phyloP scores from a whole-genome alignment of 768 basidiomycete species.

The Harrya chromipes region DNA sequence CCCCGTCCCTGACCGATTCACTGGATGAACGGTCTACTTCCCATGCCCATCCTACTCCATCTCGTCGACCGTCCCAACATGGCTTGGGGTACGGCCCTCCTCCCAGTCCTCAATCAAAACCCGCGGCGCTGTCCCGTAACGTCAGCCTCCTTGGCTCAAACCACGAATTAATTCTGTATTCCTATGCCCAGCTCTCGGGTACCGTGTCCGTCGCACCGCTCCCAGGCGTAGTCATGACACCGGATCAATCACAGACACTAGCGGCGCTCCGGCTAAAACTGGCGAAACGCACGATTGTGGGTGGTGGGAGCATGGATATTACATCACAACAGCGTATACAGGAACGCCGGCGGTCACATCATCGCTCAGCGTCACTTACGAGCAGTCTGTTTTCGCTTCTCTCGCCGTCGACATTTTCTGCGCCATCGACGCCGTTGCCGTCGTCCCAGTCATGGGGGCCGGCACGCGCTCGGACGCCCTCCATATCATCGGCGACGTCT shows the following conservation, averaged over 20 bases:
- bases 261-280: constrained; percentile 48
- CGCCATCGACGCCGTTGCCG: constrained; percentile 20
- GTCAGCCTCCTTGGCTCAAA: constrained; percentile 48
- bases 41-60: constrained; percentile 25
- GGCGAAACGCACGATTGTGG: constrained; percentile 40
- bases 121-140: constrained; percentile 30
- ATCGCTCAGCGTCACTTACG: constrained; percentile 51
- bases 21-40: constrained; percentile 24
- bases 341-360: constrained; percentile 36
- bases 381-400: constrained; percentile 49
- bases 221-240: constrained; percentile 37
- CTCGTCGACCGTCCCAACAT: constrained; percentile 37
- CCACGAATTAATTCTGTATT: constrained; percentile 74
- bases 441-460: constrained; percentile 25
- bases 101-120: constrained; percentile 19
- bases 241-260: constrained; percentile 46
- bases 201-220: constrained; percentile 56
- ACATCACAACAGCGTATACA: constrained; percentile 36
- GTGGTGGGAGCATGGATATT: constrained; percentile 82
- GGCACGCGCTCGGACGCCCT: constrained; percentile 17
- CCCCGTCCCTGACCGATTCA: constrained; percentile 29
- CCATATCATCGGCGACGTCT: constrained; percentile 25
- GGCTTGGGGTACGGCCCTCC: constrained; percentile 48
- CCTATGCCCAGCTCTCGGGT: constrained; percentile 79
- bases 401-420: constrained; percentile 36